Evolutionary conservation across 2,329 filamentous ascomycete species (phyloP).

Genomic region (Hypomyces rosellus): DNA sequence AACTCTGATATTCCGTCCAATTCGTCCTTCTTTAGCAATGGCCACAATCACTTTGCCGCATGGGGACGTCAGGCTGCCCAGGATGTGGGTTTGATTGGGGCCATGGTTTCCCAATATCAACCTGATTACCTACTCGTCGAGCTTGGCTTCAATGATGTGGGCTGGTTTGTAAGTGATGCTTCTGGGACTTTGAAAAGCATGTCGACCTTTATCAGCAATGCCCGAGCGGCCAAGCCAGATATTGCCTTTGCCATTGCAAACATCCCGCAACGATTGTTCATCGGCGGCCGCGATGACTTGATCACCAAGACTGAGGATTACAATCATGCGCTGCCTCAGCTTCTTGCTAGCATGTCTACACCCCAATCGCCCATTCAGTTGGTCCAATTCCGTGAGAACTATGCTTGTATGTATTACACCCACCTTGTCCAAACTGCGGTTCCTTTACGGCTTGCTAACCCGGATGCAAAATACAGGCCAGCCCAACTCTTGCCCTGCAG

Average conservation of each 20-base stretch:
- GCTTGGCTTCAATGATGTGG: constrained; percentile 31
- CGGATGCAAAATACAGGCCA: background rate
- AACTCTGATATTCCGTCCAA: background rate
- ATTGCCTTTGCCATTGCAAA: constrained; percentile 26
- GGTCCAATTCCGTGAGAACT: constrained; percentile 26
- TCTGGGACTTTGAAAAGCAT: constrained; percentile 2
- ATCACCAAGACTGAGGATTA: constrained; percentile 19
- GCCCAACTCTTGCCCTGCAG: constrained; percentile 17
- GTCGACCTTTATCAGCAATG: constrained; percentile 22
- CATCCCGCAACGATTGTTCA: constrained; percentile 21
- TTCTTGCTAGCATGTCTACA: constrained; percentile 15
- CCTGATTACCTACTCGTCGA: constrained; percentile 29
- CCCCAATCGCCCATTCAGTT: constrained; percentile 23
- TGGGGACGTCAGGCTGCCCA: constrained; percentile 29
- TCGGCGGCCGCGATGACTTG: constrained; percentile 20
- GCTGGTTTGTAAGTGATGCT: constrained; percentile 19
- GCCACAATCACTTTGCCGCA: constrained; percentile 24
- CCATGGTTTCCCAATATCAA: constrained; percentile 20
- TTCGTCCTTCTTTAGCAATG: background rate
- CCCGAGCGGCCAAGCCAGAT: constrained; percentile 22
- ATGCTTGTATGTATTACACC: constrained; percentile 14
- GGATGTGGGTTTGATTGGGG: constrained; percentile 21
- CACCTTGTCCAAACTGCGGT: background rate
- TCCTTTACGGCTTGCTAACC: background rate
- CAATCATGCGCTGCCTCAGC: constrained; percentile 13